Evolutionary conservation across 2,329 filamentous ascomycete genomes (phyloP).

Genomic region (Aspergillus clavatus): DNA sequence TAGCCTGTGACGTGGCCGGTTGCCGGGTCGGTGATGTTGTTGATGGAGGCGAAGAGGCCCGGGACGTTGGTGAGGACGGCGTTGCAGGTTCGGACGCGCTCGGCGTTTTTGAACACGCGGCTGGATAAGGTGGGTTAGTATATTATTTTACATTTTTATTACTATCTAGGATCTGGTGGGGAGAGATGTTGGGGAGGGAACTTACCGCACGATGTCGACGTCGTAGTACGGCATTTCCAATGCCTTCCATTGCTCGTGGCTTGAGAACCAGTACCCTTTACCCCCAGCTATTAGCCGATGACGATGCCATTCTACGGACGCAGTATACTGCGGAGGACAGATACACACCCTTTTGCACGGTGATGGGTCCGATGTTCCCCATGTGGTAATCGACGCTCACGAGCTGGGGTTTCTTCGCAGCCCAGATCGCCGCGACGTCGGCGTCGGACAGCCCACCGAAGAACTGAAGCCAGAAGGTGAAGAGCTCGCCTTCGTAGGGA

Average conservation of each 20-base stretch:
- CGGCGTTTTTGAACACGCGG: neutral
- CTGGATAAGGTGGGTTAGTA: too few relatives aligned
- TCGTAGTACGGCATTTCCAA: conserved; percentile 43
- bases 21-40: conserved; percentile 38
- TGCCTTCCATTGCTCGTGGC: conserved; percentile 42
- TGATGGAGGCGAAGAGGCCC: conserved; percentile 42
- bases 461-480: conserved; percentile 41
- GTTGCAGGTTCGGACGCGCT: neutral
- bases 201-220: conserved; percentile 36
- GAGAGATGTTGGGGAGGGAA: neutral
- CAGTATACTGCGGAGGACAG: too few relatives aligned
- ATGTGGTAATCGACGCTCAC: neutral
- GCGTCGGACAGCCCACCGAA: conserved; percentile 30
- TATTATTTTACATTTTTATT: too few relatives aligned
- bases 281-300: too few relatives aligned
- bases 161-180: neutral
- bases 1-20: conserved; percentile 38
- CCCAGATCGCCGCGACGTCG: conserved; percentile 37
- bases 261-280: conserved; percentile 40
- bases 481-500: conserved; percentile 43
- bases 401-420: conserved; percentile 24
- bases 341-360: neutral
- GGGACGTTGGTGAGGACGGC: conserved; percentile 31
- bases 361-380: neutral
- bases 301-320: too few relatives aligned